Evolutionary conservation across 768 basidiomycete genomes (phyloP).

Genomic region (Gyrodon lividus): DNA sequence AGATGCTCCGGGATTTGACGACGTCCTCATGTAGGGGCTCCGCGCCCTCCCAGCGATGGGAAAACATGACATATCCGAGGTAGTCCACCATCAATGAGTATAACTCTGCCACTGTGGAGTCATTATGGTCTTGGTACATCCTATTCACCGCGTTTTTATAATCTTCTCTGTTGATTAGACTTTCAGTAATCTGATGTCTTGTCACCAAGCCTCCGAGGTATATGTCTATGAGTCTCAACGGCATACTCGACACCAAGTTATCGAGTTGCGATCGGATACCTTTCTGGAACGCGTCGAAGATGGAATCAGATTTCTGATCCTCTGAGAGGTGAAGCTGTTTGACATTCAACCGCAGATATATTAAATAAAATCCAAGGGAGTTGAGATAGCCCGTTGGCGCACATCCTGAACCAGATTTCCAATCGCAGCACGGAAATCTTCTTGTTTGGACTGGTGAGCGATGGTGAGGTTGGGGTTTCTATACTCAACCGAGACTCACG

Average conservation of each 20-base stretch:
- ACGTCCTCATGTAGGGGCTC: conserved; percentile 21
- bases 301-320: not conserved
- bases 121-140: not conserved
- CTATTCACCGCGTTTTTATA: conserved; percentile 2
- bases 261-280: not conserved
- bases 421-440: too few species aligned
- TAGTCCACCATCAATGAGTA: conserved; percentile 16
- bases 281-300: not conserved
- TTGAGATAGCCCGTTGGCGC: too few species aligned
- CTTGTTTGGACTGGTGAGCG: too few species aligned
- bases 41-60: conserved; percentile 23
- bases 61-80: conserved; percentile 28
- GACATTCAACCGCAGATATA: too few species aligned
- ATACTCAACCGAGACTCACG: too few species aligned
- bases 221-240: conserved; percentile 25
- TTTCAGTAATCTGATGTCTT: conserved; percentile 4
- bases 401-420: too few species aligned
- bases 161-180: conserved; percentile 10
- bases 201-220: conserved; percentile 22
- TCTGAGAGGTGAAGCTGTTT: too few species aligned
- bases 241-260: conserved; percentile 9
- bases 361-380: too few species aligned
- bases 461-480: too few species aligned
- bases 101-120: not conserved
- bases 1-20: conserved; percentile 12